Base-by-base conservation (phyloP, 169 alveolate genomes). In the Toxoplasma gondii region DNA sequence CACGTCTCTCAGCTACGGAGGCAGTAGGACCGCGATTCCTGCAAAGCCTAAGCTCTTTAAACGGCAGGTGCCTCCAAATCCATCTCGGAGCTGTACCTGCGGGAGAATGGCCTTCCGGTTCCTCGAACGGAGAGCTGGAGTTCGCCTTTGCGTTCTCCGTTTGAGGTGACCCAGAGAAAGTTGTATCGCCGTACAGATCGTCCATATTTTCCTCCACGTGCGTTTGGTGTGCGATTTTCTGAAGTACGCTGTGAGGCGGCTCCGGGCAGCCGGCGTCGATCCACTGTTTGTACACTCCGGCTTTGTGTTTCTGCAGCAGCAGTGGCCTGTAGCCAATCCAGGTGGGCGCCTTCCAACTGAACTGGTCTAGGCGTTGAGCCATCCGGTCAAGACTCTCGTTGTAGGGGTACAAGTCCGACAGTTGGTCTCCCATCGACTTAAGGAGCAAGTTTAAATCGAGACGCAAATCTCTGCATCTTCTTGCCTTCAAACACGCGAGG, bases 321-420 rank as follows among this genome's bases (percentile, higher is more conserved):
- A 67, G 93, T 7, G 93, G 81, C 36, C 93, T 81, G 58, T 88
- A 88, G 82, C 64, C 93, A 17, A 88, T 67, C 81, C 81, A 88
- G 45, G 58, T 45, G 39, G 93, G 93, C 49, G 93, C 81, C 24
- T 88, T 88, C 93, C 81, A 58, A 17, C 54, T 29, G 84, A 88
- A 67, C 49, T 43, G 45, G 58, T 88, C 93, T 36, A 88, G 58
- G 31, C 81, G 78, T 34, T 88, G 81, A 0, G 64, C 58, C 67
- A 43, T 36, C 49, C 49, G 81, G 12, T 88, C 93, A 2, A 88
- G 82, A 41, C 87, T 67, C 27, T 88, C 93, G 34, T 49, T 49
- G 58, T 19, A 16, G 36, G 93, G 93, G 36, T 45, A 49, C 39
- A 88, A 2, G 67, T 44, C 82, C 5, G 38, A 29, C 45, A 69